Evolutionary conservation across 75 land plant species (phyloP), one percentile per base, ranked within the genome.

Genomic region (Cryptomeria japonica): DNA sequence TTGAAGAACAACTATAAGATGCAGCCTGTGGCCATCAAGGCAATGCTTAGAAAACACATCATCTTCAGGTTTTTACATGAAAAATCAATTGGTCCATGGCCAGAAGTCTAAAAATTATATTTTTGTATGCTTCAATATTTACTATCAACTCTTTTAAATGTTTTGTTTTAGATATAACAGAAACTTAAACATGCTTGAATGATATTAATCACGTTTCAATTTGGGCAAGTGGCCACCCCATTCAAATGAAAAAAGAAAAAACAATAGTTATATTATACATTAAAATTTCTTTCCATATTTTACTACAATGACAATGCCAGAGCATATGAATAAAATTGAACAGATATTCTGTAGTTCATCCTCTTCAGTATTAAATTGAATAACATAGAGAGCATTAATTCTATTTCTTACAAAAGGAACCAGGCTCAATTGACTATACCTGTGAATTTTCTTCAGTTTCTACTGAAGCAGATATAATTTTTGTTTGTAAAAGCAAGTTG

Each of bases 401-500:
- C 47, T 31, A 6, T n/a, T 70, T 70, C 9, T 9, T n/a, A 70
- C n/a, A 1, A 1, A 1, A 70, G 41, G 79, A 76, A 37, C 18
- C 3, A 37, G 79, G 39, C 19, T 79, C 47, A 46, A 46, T 46
- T 79, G 10, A 7, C 0, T 28, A 72, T 89, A 95, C 98, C 93
- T 89, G 87, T 31, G 91, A 90, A 84, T 61, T 41, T 25, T 5
- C 87, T 76, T 86, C 87, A 70, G 78, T 80, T 16, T 93, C 86
- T 68, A 91, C 88, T 58, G 94, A 92, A 34, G 95, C 90, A 44
- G 96, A 92, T 89, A 92, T 80, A 41, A 94, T 75, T 87, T 94
- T 90, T 15, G 93, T 93, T 90, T 95, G 96, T 25, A 98, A 79
- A 79, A 98, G 94, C 39, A 98, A 89, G 56, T 87, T 93, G 84